Base-by-base conservation (phyloP, 495 filamentous ascomycete species). In the Lasiosphaeria hispida region DNA sequence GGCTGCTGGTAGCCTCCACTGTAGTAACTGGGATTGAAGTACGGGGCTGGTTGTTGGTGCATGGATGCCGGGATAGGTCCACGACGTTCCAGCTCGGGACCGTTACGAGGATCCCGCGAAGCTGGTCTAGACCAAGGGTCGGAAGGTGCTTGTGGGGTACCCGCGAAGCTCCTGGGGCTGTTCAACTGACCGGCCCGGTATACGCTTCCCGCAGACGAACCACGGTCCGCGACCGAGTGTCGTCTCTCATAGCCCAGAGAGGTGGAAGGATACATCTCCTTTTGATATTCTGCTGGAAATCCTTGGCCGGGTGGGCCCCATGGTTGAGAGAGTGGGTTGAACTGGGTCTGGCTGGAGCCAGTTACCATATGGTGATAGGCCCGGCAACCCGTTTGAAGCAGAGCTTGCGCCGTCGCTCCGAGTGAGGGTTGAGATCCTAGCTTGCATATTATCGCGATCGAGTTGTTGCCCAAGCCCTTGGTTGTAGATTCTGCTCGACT, bases 161-260 rank as follows among this genome's bases (percentile, higher is more conserved):
- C 75, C 0, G 72, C 71, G 11, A 78, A 72, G 61, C 83, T 85
- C 55, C 85, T 81, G 1, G 87, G 78, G 61, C 81, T 86, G 47
- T 79, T 81, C 50, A 85, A n/a, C n/a, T n/a, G 58, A 42, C 71
- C 76, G 14, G 71, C 71, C 7, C 81, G 81, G 42, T 78, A 72
- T 19, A 82, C 78, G 61, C 74, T 82, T 11, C 81, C 83, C 1
- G 77, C 77, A 1, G 85, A 80, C 6, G 85, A 86, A 19, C 60
- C 50, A 48, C 67, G 69, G 39, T 69, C 72, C 4, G 59, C 61
- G 6, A 55, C 33, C 3, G 60, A 65, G 23, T 42, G 53, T 17
- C 62, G 59, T 34, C 57, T 63, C 19, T 64, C 60, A 44, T 45
- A 37, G 4, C 42, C 18, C 4, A 23, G 3, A 23, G 43, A 57